Percentiles rank a stretch among this genome's conserved stretches.
These are phyloP conservation scores for Metschnikowia chrysomelidarum DNA, from an alignment of 805 yeast species.

Conservation along the genomic window DNA sequence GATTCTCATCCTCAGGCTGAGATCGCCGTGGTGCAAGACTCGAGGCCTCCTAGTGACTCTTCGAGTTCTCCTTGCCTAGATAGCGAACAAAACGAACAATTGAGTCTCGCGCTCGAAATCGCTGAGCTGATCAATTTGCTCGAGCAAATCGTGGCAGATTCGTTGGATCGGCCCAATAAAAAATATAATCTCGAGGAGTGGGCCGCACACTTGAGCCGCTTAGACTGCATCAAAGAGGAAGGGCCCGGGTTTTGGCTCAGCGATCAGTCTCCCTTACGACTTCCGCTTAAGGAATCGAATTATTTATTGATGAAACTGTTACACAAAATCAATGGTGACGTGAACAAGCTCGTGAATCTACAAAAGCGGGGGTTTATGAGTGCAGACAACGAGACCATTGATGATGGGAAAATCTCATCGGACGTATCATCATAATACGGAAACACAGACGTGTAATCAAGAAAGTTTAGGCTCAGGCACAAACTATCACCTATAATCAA, in stretches of 20 bases:
- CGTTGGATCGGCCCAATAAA: constrained; percentile 40
- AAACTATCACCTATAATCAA: too few species aligned
- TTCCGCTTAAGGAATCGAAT: constrained; percentile 67
- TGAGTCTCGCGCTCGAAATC: constrained; percentile 5
- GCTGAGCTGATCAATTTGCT: constrained; percentile 23
- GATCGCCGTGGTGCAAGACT: too few species aligned
- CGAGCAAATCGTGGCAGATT: constrained; percentile 30
- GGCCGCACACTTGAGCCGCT: constrained; percentile 36
- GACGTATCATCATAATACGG: too few species aligned
- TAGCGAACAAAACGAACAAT: too few species aligned
- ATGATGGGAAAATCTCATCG: too few species aligned
- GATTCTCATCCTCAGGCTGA: too few species aligned
- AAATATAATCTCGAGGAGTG: constrained; percentile 53
- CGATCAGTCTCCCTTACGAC: constrained; percentile 63
- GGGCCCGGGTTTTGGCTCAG: constrained; percentile 56
- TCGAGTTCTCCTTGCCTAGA: too few species aligned
- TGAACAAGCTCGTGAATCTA: constrained; percentile 4
- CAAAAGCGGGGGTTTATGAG: constrained; percentile 4
- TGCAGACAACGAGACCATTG: background rate
- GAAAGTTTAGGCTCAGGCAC: too few species aligned
- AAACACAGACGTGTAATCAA: too few species aligned
- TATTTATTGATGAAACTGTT: constrained; percentile 47
- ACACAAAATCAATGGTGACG: constrained; percentile 23
- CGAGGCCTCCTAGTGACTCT: too few species aligned
- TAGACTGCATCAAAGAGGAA: constrained; percentile 23